phyloP scores from a whole-genome alignment of 768 basidiomycete genomes.

The Amanita pallidorosea region DNA sequence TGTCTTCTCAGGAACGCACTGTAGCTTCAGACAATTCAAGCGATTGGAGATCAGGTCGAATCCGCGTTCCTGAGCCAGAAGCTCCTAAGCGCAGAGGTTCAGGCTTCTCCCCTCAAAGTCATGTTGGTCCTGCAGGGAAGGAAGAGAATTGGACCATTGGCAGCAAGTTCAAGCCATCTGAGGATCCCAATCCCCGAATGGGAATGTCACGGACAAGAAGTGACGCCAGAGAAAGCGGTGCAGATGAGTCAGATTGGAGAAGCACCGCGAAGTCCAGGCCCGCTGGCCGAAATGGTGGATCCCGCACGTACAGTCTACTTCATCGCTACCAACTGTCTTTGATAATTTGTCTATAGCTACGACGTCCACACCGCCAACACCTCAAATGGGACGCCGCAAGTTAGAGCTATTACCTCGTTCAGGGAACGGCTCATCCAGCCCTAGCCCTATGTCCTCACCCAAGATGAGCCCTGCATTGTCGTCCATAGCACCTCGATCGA shows the following conservation, averaged over 20 bases:
- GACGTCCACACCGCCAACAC: slow-evolving; percentile 71
- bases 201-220: slow-evolving; percentile 37
- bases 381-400: slow-evolving; percentile 68
- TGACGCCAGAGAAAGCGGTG: slow-evolving; percentile 36
- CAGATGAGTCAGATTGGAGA: slow-evolving; percentile 71
- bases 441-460: slow-evolving; percentile 74
- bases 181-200: slow-evolving; percentile 23
- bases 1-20: slow-evolving; percentile 29
- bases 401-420: slow-evolving; percentile 81
- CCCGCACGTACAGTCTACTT: slow-evolving; percentile 38
- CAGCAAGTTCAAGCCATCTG: slow-evolving; percentile 56
- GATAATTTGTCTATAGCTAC: slow-evolving; percentile 32
- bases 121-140: slow-evolving; percentile 50
- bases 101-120: slow-evolving; percentile 34
- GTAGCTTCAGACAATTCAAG: slow-evolving; percentile 42
- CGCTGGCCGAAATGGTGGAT: slow-evolving; percentile 36
- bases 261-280: slow-evolving; percentile 31
- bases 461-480: slow-evolving; percentile 45
- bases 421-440: slow-evolving; percentile 48
- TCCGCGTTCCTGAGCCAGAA: slow-evolving; percentile 36
- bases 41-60: slow-evolving; percentile 64
- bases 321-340: neutral
- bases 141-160: slow-evolving; percentile 77
- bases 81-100: slow-evolving; percentile 46
- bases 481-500: slow-evolving; percentile 35